Conservation (phyloP, 2,329 filamentous ascomycete genomes). For the Colletotrichum cereale region DNA sequence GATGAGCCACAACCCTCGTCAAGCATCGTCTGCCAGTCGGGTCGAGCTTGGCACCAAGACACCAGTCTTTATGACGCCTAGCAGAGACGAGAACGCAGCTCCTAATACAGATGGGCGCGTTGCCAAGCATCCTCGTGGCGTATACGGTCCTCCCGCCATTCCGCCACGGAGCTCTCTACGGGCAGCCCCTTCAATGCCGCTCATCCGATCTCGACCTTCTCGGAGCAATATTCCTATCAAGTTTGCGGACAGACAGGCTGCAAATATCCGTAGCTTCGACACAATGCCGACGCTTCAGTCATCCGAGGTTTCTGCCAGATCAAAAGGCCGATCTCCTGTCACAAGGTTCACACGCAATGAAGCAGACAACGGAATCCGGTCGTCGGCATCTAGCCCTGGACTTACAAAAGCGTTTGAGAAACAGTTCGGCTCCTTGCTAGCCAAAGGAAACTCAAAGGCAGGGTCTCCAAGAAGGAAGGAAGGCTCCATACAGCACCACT, state of each 20-base stretch:
- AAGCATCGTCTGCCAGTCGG: conserved; percentile 30
- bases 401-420: conserved; percentile 16
- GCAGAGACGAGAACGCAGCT: conserved; percentile 28
- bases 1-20: conserved; percentile 20
- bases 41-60: not conserved
- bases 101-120: conserved; percentile 17
- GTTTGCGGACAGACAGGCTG: not conserved
- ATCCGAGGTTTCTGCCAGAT: not conserved
- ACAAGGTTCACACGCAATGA: conserved; percentile 27
- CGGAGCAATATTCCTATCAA: conserved; percentile 22
- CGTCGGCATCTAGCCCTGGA: conserved; percentile 31
- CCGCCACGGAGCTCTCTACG: conserved; percentile 32
- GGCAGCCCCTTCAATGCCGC: conserved; percentile 27
- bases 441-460: not conserved
- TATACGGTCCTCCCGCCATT: conserved; percentile 27
- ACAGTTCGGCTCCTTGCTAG: conserved; percentile 15
- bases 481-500: not conserved
- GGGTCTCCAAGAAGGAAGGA: conserved; percentile 16
- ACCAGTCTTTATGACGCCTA: not conserved
- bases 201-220: conserved; percentile 9
- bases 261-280: conserved; percentile 15
- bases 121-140: not conserved
- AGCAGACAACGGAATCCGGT: not conserved
- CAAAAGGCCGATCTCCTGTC: conserved; percentile 27
- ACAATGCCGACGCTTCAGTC: not conserved